Base-by-base conservation (phyloP, 1,284 basidiomycete species). In the Dichomitus squalens region DNA sequence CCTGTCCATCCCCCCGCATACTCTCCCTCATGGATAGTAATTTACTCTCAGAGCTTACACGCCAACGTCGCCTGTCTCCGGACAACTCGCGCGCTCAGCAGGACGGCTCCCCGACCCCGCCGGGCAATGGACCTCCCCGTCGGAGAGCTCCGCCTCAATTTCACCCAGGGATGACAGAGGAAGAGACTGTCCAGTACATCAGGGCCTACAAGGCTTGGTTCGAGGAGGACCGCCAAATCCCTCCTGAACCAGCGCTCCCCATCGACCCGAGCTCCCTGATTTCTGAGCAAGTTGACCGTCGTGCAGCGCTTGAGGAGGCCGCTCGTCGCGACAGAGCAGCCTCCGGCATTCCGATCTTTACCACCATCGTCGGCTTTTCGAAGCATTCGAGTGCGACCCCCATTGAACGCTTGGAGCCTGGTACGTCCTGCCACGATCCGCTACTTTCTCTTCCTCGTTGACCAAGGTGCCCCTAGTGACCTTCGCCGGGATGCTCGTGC, bases 301-400 rank as follows among this genome's bases (percentile, higher is more conserved):
- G 59, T 18, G 20, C 46, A 7, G 53, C 55, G 16, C 48, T 58
- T 2, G 60, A 61, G 38, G 21, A 34, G n/a, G 12, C 14, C 27
- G 12, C 25, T 12, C 14, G 44, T 9, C 36, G 27, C 7, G 6
- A 27, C 12, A 16, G 11, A 36, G 31, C 38, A 12, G n/a, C 29
- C 50, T 21, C 29, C 40, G 31, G 55, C 20, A 44, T 60, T 29
- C 56, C 48, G 7, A 49, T 52, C 43, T 52, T 52, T 49, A 53
- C 55, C 38, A 58, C 63, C 8, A 55, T 59, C 33, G 48, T 64
- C 16, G 63, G 63, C 18, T 58, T 58, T 51, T 34, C 55, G 1
- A 64, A 61, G 48, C 60, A 62, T 48, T 62, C 58, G 7, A 59
- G 57, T 39, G 46, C 53, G 12, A 55, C 51, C 7, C 50, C 60